Base-by-base conservation (phyloP, 2,329 filamentous ascomycete species). In the Talaromyces pinophilus region DNA sequence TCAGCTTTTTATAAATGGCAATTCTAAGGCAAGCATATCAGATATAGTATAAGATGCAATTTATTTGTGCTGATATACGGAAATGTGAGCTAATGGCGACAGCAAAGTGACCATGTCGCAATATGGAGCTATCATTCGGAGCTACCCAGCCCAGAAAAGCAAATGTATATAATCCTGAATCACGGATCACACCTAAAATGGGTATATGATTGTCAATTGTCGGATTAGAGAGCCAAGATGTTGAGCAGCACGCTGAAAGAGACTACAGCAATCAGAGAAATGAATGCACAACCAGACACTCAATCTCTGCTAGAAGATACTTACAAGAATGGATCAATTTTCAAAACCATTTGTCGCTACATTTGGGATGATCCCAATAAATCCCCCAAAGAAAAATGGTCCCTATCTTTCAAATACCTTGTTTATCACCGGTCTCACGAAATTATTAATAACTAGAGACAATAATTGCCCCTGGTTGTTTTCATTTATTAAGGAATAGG, bases 291-390 rank as follows among this genome's bases (percentile, higher is more conserved):
- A 1, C 10, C 22, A 15, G 54, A 59, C 6, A 57, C 4, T 35
- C 52, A 57, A 38, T 5, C 30, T 33, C 30, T 33, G 52, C n/a
- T 17, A 10, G 52, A 57, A 35, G 8, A 19, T 40, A 59, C 11
- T n/a, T 72, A 72, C 1, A 75, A 77, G 11, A 63, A 85, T 69
- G 82, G 82, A 69, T 73, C 50, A 54, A 17, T 30, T 33, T 54
- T 54, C 28, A 33, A 7, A 17, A 8, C 25, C 3, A 17, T 61
- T 8, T 25, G 44, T 4, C 42, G 40, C 5, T 48, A 61, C 38
- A 30, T 62, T 59, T 82, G 81, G 81, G 79, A 82, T 67, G 78
- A 81, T 57, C 77, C 78, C 0, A 76, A 76, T 35, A 81, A 79
- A 0, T 76, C 74, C 10, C 72, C 72, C 1, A 75, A 78, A 42